phyloP scores from a whole-genome alignment of 768 basidiomycete species.

The Albatrellus ellisii region DNA sequence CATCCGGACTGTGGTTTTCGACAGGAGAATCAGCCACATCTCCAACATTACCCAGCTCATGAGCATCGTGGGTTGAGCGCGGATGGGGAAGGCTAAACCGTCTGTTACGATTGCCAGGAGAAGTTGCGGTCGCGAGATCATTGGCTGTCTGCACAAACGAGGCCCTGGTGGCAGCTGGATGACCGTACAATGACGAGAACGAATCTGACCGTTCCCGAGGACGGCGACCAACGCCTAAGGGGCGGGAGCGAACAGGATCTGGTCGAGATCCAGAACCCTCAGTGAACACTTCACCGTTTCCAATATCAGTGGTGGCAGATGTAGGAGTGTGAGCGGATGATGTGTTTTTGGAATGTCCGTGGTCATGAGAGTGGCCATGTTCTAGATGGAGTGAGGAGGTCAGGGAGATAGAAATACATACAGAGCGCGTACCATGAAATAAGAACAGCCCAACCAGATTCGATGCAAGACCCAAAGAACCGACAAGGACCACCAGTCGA shows the following conservation, averaged over 20 bases:
- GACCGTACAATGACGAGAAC: constrained; percentile 57
- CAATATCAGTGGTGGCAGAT: neutral
- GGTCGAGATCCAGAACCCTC: neutral
- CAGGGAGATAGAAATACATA: neutral
- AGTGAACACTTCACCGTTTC: neutral
- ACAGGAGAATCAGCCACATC: too few species aligned
- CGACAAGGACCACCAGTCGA: constrained; percentile 79
- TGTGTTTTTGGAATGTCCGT: constrained; percentile 2
- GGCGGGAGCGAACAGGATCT: constrained; percentile 21
- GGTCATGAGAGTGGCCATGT: constrained; percentile 19
- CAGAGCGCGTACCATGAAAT: constrained; percentile 71
- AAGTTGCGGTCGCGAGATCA: constrained; percentile 51
- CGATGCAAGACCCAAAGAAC: constrained; percentile 76
- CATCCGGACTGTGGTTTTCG: too few species aligned
- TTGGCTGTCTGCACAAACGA: constrained; percentile 74
- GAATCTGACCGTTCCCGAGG: constrained; percentile 27
- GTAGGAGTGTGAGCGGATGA: constrained; percentile 8
- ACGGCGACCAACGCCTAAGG: constrained; percentile 13
- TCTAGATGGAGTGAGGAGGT: constrained; percentile 2
- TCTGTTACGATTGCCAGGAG: constrained; percentile 15
- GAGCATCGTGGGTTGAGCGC: too few species aligned
- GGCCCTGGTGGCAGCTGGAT: constrained; percentile 59
- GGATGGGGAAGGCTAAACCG: constrained; percentile 14
- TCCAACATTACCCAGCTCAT: too few species aligned
- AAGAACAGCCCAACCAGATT: constrained; percentile 90